Evolutionary conservation across 371 early-diverging fungal genomes (phyloP).

Genomic region (Syncephalis plumigaleata): DNA sequence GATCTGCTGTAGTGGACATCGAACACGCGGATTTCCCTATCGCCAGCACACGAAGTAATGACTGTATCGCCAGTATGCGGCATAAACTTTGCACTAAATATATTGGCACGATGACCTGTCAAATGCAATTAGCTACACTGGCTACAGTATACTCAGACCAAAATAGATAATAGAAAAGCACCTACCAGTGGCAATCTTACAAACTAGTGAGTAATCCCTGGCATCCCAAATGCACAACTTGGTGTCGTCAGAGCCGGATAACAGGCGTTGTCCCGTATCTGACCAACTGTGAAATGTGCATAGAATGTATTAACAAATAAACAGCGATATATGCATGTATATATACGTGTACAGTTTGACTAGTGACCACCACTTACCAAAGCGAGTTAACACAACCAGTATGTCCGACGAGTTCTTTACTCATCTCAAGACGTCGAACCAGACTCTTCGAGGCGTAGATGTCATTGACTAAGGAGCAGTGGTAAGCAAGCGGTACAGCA

Average conservation of each 20-base stretch:
- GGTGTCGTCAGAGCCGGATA: constrained; percentile 27
- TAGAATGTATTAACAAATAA: no score
- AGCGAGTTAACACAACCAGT: no score
- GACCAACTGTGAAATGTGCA: constrained; percentile 5
- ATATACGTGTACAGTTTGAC: no score
- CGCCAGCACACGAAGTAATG: constrained; percentile 48
- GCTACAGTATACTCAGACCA: no score
- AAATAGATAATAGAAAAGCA: neutral
- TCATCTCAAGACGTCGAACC: no score
- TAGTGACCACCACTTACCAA: no score
- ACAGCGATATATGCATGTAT: no score
- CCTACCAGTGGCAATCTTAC: constrained; percentile 7
- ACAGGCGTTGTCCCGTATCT: constrained; percentile 12
- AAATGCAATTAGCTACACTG: constrained; percentile 3
- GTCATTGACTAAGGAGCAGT: no score
- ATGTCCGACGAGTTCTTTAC: no score
- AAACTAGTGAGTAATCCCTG: constrained; percentile 12
- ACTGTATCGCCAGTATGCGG: constrained; percentile 35
- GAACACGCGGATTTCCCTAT: constrained; percentile 42
- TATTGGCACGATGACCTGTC: constrained; percentile 45
- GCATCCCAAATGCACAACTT: constrained; percentile 30
- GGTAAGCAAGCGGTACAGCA: no score
- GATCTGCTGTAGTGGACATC: constrained; percentile 18
- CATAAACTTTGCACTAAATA: constrained; percentile 60
- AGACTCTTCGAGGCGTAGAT: no score